These are phyloP conservation scores for Botrytis porri DNA, from an alignment of 2,329 filamentous ascomycete genomes.

Conservation along the genomic window DNA sequence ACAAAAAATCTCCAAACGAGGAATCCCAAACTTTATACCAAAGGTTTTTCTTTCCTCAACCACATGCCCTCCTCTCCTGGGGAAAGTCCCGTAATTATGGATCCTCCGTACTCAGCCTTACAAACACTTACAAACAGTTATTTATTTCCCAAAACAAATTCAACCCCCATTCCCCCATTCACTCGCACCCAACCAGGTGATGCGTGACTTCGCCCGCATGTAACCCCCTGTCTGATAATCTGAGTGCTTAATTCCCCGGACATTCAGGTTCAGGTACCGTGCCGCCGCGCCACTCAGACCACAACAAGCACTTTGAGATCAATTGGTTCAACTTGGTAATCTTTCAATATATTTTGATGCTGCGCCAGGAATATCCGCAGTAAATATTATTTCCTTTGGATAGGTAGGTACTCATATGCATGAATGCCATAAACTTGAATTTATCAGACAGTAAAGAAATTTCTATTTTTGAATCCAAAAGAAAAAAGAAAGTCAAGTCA, in stretches of 20 bases:
- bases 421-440: background rate
- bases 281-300: background rate
- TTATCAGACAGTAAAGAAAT: background rate
- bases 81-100: background rate
- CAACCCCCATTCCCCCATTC: background rate
- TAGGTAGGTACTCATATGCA: background rate
- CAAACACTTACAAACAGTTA: no score
- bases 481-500: background rate
- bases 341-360: background rate
- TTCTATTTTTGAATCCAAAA: background rate
- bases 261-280: background rate
- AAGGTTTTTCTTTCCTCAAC: background rate
- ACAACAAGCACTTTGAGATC: background rate
- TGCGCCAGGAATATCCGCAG: background rate
- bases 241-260: background rate
- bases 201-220: background rate
- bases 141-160: background rate
- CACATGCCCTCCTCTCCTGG: background rate
- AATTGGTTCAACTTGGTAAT: background rate
- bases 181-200: background rate
- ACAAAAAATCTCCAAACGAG: background rate
- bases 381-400: background rate
- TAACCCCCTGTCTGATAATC: background rate
- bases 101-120: slow-evolving; percentile 1
- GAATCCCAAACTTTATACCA: background rate